phyloP scores from a whole-genome alignment of 257 asterid genomes.

The Echites panduratus region DNA sequence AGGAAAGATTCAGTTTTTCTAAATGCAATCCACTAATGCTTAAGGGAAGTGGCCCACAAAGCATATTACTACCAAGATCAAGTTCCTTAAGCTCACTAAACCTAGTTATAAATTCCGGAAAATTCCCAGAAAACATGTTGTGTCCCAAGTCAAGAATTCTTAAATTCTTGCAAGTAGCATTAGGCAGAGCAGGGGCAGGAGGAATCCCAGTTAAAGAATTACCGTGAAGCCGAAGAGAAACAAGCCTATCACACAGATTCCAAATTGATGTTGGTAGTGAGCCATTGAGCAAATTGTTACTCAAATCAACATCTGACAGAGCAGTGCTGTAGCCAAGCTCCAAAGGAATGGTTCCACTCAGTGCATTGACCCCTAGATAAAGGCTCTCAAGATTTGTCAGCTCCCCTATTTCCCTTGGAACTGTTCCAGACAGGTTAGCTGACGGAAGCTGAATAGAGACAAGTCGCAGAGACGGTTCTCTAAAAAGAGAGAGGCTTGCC shows the following conservation, averaged over 20 bases:
- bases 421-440: slow-evolving; percentile 77
- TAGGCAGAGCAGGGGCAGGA: slow-evolving; percentile 85
- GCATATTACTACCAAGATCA: slow-evolving; percentile 60
- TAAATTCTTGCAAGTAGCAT: slow-evolving; percentile 53
- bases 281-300: slow-evolving; percentile 64
- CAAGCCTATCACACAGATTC: slow-evolving; percentile 78
- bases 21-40: slow-evolving; percentile 41
- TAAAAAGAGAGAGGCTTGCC: slow-evolving; percentile 39
- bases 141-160: slow-evolving; percentile 77
- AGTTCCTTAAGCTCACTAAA: slow-evolving; percentile 60
- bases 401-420: slow-evolving; percentile 84
- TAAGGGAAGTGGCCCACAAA: slow-evolving; percentile 67
- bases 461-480: slow-evolving; percentile 57
- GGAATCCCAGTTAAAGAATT: slow-evolving; percentile 68
- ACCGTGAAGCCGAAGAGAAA: slow-evolving; percentile 65
- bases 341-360: slow-evolving; percentile 69
- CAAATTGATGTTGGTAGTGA: slow-evolving; percentile 77
- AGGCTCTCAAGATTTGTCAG: slow-evolving; percentile 56
- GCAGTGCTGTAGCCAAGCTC: slow-evolving; percentile 91
- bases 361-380: slow-evolving; percentile 61
- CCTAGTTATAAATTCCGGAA: slow-evolving; percentile 56
- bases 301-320: slow-evolving; percentile 70
- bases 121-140: slow-evolving; percentile 58
- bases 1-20: slow-evolving; percentile 83
- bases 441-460: slow-evolving; percentile 80